phyloP scores from a whole-genome alignment of 768 basidiomycete genomes.

The Leccinum subgranulosum region DNA sequence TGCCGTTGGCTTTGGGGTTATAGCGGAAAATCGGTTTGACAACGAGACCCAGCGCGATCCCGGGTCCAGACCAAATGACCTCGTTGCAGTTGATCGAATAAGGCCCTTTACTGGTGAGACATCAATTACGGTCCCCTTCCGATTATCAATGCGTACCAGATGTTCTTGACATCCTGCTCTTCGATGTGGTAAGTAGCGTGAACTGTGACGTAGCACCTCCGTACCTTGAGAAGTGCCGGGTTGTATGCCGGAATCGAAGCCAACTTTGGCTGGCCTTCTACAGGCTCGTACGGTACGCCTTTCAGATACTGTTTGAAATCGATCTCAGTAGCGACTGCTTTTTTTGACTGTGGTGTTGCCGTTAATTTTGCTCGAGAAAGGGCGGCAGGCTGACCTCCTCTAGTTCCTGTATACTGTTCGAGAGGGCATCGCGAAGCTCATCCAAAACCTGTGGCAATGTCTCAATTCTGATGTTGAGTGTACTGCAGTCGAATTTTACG shows the following conservation, averaged over 20 bases:
- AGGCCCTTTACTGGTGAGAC: slow-evolving; percentile 7
- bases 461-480: not conserved
- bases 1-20: slow-evolving; percentile 20
- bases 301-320: slow-evolving; percentile 11
- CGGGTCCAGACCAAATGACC: slow-evolving; percentile 21
- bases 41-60: slow-evolving; percentile 26
- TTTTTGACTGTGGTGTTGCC: slow-evolving; percentile 10
- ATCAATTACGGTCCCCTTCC: not conserved
- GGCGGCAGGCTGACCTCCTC: slow-evolving; percentile 13
- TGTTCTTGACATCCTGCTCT: slow-evolving; percentile 1
- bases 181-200: not conserved
- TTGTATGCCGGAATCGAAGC: slow-evolving; percentile 3
- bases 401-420: slow-evolving; percentile 15
- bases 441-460: slow-evolving; percentile 13
- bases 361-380: not conserved
- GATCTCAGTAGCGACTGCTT: slow-evolving; percentile 10
- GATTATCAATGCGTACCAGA: slow-evolving; percentile 10
- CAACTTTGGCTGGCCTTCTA: slow-evolving; percentile 11
- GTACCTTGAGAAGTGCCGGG: slow-evolving; percentile 17
- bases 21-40: slow-evolving; percentile 24
- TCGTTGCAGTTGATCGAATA: slow-evolving; percentile 13
- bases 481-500: slow-evolving; percentile 2
- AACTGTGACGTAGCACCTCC: not conserved
- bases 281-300: slow-evolving; percentile 7
- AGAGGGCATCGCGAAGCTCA: slow-evolving; percentile 20